Conservation (phyloP, 208 protist genomes). For the Leishmania amazonensis region DNA sequence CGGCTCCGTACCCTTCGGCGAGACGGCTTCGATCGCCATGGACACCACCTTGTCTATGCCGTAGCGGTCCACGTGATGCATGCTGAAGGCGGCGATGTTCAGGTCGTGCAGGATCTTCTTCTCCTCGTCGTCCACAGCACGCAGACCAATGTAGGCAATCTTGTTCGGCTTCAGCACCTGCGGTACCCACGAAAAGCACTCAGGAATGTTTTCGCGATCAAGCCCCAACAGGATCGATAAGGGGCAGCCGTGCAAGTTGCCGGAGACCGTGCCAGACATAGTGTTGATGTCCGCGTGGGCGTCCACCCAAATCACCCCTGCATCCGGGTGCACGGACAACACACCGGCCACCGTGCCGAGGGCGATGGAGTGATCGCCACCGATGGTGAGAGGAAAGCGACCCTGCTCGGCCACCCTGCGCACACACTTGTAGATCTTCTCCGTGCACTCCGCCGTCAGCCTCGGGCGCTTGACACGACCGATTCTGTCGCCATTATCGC, state of each 20-base stretch:
- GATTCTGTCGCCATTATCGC: conserved; percentile 33
- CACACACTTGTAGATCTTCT: conserved; percentile 41
- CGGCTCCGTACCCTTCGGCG: conserved; percentile 45
- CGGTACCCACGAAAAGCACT: conserved; percentile 42
- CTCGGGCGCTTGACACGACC: conserved; percentile 38
- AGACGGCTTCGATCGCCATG: conserved; percentile 53
- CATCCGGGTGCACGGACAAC: conserved; percentile 47
- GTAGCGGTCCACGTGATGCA: conserved; percentile 60
- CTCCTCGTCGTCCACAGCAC: conserved; percentile 68
- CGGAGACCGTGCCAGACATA: conserved; percentile 41
- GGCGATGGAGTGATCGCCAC: conserved; percentile 50
- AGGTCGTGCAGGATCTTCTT: conserved; percentile 53
- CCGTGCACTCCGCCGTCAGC: conserved; percentile 37
- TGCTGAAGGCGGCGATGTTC: conserved; percentile 59
- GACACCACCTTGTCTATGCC: conserved; percentile 58
- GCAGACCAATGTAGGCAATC: conserved; percentile 69
- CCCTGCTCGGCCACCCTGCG: conserved; percentile 45
- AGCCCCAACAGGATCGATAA: conserved; percentile 58
- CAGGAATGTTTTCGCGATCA: conserved; percentile 44
- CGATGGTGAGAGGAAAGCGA: conserved; percentile 42
- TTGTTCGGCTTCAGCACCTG: conserved; percentile 49
- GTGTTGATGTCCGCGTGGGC: conserved; percentile 86
- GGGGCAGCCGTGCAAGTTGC: conserved; percentile 84
- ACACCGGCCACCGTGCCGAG: conserved; percentile 53
- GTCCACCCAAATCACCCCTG: conserved; percentile 77